Evolutionary conservation across 345 rosid genomes (phyloP).

Genomic region (Acer saccharum): DNA sequence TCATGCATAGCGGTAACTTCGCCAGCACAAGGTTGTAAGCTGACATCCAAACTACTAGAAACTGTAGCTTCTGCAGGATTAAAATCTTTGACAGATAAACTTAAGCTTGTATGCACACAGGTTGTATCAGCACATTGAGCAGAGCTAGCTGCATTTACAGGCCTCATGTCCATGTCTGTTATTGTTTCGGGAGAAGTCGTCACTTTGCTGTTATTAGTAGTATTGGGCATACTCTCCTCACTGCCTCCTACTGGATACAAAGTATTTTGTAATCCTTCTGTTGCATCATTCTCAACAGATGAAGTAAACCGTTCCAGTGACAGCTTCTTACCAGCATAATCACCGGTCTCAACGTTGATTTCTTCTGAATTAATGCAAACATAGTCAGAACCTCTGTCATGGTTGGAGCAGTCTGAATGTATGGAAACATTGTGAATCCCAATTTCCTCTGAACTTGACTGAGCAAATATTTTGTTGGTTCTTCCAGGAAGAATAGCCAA

Average conservation of each 20-base stretch:
- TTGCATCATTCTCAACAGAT: constrained; percentile 27
- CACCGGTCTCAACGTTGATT: constrained; percentile 17
- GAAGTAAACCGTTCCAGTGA: constrained; percentile 26
- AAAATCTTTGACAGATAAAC: constrained; percentile 36
- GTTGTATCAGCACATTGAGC: constrained; percentile 37
- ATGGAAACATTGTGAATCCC: constrained; percentile 7
- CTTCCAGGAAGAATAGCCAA: constrained; percentile 12
- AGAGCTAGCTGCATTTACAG: constrained; percentile 31
- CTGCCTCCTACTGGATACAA: constrained; percentile 24
- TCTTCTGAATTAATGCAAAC: constrained; percentile 17
- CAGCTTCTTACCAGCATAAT: constrained; percentile 28
- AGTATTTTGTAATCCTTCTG: constrained; percentile 26
- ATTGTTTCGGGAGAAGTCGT: constrained; percentile 30
- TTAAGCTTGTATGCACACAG: constrained; percentile 38
- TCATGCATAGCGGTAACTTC: constrained; percentile 20
- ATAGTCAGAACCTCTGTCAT: constrained; percentile 22
- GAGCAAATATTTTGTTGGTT: constrained; percentile 1
- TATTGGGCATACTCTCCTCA: constrained; percentile 29
- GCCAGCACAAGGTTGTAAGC: constrained; percentile 21
- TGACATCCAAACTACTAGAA: constrained; percentile 25
- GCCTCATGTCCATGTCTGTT: constrained; percentile 27
- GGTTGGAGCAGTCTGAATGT: constrained; percentile 16
- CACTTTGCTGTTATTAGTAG: constrained; percentile 16
- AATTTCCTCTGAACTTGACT: constrained; percentile 26
- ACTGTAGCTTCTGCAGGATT: constrained; percentile 28